Conservation (phyloP, 768 basidiomycete genomes). For the Podaxis sp. region DNA sequence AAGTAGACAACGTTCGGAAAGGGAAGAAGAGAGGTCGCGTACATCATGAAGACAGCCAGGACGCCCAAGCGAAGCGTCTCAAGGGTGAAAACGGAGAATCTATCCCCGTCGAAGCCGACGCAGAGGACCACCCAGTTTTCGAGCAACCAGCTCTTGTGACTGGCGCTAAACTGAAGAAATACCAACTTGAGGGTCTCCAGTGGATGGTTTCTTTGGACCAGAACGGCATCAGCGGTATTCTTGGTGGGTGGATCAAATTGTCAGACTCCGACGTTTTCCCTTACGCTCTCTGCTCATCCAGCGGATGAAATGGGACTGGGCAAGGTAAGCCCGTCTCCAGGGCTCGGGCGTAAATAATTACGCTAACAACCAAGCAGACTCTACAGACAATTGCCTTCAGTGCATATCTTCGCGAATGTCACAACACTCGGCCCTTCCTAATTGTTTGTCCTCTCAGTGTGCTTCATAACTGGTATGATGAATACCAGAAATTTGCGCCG, state of each 20-base stretch:
- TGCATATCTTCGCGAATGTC: conserved; percentile 79
- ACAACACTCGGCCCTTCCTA: conserved; percentile 74
- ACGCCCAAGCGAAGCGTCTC: conserved; percentile 16
- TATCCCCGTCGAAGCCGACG: conserved; percentile 16
- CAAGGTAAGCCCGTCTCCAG: conserved; percentile 40
- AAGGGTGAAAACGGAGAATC: conserved; percentile 27
- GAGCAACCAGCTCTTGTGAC: conserved; percentile 80
- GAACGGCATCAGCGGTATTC: conserved; percentile 80
- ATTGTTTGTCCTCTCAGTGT: conserved; percentile 94
- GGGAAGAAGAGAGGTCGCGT: conserved; percentile 23
- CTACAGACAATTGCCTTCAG: conserved; percentile 94
- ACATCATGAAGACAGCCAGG: not conserved
- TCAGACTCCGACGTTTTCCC: not conserved
- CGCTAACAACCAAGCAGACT: conserved; percentile 50
- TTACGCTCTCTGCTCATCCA: conserved; percentile 20
- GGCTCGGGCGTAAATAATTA: not conserved
- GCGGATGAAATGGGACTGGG: conserved; percentile 97
- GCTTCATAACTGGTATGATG: conserved; percentile 86
- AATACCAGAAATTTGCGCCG: conserved; percentile 85
- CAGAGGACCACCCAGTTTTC: conserved; percentile 36
- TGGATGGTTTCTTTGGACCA: conserved; percentile 92
- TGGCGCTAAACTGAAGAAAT: conserved; percentile 82
- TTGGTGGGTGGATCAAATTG: conserved; percentile 46
- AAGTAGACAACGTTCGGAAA: conserved; percentile 22
- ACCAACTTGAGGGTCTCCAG: conserved; percentile 91